Evolutionary conservation across 805 yeast genomes (phyloP).

Genomic region (Kazachstania martiniae): DNA sequence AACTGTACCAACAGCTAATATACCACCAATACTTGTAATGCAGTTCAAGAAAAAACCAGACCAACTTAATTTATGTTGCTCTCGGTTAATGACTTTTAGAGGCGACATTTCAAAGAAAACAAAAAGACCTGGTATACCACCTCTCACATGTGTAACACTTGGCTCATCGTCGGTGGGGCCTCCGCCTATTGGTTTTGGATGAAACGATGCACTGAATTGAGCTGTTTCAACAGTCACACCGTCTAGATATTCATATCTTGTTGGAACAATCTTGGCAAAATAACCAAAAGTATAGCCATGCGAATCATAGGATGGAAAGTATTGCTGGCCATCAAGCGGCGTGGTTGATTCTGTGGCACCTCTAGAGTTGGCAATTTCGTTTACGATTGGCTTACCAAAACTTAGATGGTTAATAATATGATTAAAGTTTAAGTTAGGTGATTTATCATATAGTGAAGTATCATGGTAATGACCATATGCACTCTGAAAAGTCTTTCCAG

Average conservation of each 20-base stretch:
- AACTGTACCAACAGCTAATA: conserved; percentile 82
- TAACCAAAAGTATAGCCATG: conserved; percentile 65
- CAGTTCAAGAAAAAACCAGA: conserved; percentile 75
- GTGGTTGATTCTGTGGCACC: conserved; percentile 31
- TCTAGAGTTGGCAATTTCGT: conserved; percentile 1
- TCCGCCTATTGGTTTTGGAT: conserved; percentile 75
- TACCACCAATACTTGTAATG: conserved; percentile 90
- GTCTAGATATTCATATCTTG: conserved; percentile 64
- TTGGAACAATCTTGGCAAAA: conserved; percentile 81
- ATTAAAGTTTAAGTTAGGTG: conserved; percentile 57
- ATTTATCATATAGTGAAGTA: conserved; percentile 54
- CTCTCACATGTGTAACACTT: conserved; percentile 66
- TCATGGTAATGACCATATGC: conserved; percentile 69
- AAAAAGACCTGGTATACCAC: conserved; percentile 90
- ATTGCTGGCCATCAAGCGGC: conserved; percentile 54
- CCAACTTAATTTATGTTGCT: conserved; percentile 58
- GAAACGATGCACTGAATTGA: conserved; percentile 81
- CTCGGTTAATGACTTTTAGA: conserved; percentile 77
- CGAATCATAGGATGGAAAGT: conserved; percentile 24
- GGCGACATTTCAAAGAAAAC: conserved; percentile 89
- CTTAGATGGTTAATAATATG: conserved; percentile 74
- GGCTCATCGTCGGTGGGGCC: conserved; percentile 89
- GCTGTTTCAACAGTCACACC: conserved; percentile 53
- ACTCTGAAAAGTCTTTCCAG: conserved; percentile 65
- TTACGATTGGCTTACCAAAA: conserved; percentile 45